phyloP scores from a whole-genome alignment of 2,329 filamentous ascomycete genomes.

The Dactylellina haptotyla region DNA sequence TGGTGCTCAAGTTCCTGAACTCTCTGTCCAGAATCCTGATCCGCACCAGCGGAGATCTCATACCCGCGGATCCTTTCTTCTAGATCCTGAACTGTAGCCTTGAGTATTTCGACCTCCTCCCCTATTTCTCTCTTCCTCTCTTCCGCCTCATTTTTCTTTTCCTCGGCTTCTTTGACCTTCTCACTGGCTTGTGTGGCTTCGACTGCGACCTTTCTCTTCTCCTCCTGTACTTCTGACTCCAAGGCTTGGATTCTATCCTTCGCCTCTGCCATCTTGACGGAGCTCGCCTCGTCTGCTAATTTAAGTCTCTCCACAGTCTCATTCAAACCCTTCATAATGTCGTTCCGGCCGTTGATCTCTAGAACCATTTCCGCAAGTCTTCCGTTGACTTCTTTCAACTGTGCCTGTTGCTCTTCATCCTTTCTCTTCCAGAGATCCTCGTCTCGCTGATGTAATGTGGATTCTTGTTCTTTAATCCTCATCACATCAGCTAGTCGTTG shows the following conservation, averaged over 20 bases:
- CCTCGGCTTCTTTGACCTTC: slow-evolving; percentile 12
- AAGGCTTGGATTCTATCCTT: slow-evolving; percentile 30
- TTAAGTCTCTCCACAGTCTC: slow-evolving; percentile 39
- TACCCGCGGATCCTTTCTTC: slow-evolving; percentile 33
- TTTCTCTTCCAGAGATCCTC: slow-evolving; percentile 42
- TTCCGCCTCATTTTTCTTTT: slow-evolving; percentile 18
- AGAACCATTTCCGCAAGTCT: slow-evolving; percentile 48
- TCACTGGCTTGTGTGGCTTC: slow-evolving; percentile 13
- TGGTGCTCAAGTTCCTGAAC: slow-evolving; percentile 29
- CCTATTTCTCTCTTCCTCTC: slow-evolving; percentile 5
- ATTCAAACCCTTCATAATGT: slow-evolving; percentile 47
- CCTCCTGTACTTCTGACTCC: slow-evolving; percentile 36
- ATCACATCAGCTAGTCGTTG: slow-evolving; percentile 40
- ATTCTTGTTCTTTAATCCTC: slow-evolving; percentile 49
- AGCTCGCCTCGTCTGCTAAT: slow-evolving; percentile 41
- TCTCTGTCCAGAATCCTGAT: slow-evolving; percentile 17
- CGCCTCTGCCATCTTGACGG: slow-evolving; percentile 19
- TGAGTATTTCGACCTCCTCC: slow-evolving; percentile 4
- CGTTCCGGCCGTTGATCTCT: slow-evolving; percentile 35
- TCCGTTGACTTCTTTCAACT: slow-evolving; percentile 41
- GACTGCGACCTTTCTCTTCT: slow-evolving; percentile 22
- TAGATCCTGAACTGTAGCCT: slow-evolving; percentile 11
- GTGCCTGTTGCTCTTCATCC: slow-evolving; percentile 44
- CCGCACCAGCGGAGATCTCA: slow-evolving; percentile 7
- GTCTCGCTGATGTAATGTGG: slow-evolving; percentile 39